Evolutionary conservation across 1,139 yeast species (phyloP), one percentile per base, ranked within the genome.

Genomic region (Komagataea norvegica): DNA sequence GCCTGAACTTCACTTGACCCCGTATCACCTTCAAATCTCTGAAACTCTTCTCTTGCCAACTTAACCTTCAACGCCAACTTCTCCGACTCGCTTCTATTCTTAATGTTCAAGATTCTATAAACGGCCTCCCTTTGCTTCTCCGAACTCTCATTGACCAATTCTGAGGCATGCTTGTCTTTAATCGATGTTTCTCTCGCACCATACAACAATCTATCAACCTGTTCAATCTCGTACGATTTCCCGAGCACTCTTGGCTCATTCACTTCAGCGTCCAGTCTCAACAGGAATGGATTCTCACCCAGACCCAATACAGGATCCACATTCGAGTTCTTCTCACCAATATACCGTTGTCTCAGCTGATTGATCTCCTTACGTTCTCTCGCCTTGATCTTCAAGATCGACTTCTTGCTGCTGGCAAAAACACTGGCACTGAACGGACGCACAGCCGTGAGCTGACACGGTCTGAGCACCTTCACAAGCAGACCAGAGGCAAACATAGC

Each of bases 1-100:
- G 97, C 96, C 61, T 89, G 96, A 21, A 88, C 96, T 63, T 89
- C 97, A 35, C 95, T 79, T 1, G 95, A 85, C 1, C 95, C 96
- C 0, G 96, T 86, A 58, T 91, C 97, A 36, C 95, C 96, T 35
- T 80, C 87, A 46, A 74, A 72, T 55, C 96, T 73, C 49, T 77
- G 79, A 60, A 91, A 88, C 62, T 88, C 96, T 49, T 73, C 65
- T 38, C 77, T 72, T 1, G 96, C 96, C 41, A 82, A 60, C 36
- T 63, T 61, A 7, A 77, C 65, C 17, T 89, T 86, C 49, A 77
- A 59, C 48, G 74, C 74, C 56, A 72, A 68, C 43, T 70, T 68
- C 47, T 84, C 89, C 21, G 63, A 59, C 33, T 72, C 69, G 50
- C 72, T 72, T 21, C 94, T 73, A 61, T 89, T 89, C 60, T 72